phyloP scores from a whole-genome alignment of 257 asterid genomes.

The Solanum medicagineum region DNA sequence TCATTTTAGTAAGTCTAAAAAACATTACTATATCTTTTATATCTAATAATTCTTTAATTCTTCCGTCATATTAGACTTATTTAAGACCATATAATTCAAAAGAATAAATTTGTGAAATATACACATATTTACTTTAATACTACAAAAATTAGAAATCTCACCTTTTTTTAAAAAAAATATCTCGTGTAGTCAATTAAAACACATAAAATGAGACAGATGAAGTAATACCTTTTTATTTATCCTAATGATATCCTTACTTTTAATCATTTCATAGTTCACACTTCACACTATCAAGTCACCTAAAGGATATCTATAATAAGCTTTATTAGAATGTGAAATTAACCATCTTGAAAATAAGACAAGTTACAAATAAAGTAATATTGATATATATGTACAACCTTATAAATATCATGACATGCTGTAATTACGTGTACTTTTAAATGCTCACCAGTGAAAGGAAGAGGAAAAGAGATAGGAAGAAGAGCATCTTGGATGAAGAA shows the following conservation, averaged over 20 bases:
- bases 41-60: too few species aligned
- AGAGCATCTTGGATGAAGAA: slow-evolving; percentile 3
- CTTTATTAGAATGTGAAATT: not conserved
- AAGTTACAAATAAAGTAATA: not conserved
- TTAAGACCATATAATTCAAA: too few species aligned
- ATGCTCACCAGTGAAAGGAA: slow-evolving; percentile 8
- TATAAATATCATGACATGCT: not conserved
- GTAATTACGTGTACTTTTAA: not conserved
- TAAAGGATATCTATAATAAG: not conserved
- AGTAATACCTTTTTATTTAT: not conserved
- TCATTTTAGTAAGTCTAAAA: not conserved
- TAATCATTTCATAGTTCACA: too few species aligned
- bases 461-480: slow-evolving; percentile 8
- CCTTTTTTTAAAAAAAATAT: not conserved
- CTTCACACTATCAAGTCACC: not conserved
- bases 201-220: too few species aligned
- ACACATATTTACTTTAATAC: not conserved
- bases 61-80: too few species aligned
- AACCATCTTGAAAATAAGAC: not conserved
- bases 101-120: too few species aligned
- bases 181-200: too few species aligned
- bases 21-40: too few species aligned
- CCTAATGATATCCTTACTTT: not conserved
- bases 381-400: rapidly evolving
- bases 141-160: not conserved